Evolutionary conservation across 1,139 yeast genomes (phyloP).

Genomic region (Nakaseomyces kungkrabaensis): DNA sequence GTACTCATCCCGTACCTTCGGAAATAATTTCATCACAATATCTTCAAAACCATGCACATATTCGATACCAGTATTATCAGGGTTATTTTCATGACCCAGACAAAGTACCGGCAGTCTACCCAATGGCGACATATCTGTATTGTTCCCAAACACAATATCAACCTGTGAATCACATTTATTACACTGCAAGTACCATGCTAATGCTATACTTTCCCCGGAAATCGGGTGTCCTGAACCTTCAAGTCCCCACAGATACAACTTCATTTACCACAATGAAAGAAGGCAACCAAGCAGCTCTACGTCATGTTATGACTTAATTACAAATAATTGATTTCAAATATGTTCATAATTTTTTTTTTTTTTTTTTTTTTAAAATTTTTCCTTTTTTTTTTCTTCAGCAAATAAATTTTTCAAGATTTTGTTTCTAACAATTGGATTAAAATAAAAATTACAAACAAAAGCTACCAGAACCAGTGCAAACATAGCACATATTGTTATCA

Average conservation of each 20-base stretch:
- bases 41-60: slow-evolving; percentile 40
- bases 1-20: background rate
- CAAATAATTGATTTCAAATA: too few relatives aligned
- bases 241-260: slow-evolving; percentile 20
- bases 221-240: slow-evolving; percentile 19
- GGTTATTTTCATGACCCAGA: slow-evolving; percentile 16
- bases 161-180: slow-evolving; percentile 2
- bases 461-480: too few relatives aligned
- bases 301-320: too few relatives aligned
- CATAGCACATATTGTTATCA: too few relatives aligned
- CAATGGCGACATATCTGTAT: slow-evolving; percentile 43
- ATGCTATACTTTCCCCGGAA: slow-evolving; percentile 26
- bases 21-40: slow-evolving; percentile 35
- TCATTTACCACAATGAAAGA: too few relatives aligned
- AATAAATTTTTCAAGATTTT: too few relatives aligned
- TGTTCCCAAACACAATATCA: slow-evolving; percentile 24
- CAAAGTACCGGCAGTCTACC: slow-evolving; percentile 48
- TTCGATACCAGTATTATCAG: background rate
- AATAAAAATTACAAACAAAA: too few relatives aligned
- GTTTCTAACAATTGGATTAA: too few relatives aligned
- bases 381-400: too few relatives aligned
- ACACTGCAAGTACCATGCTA: slow-evolving; percentile 19
- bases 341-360: too few relatives aligned
- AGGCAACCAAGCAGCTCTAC: too few relatives aligned
- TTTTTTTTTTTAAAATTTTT: too few relatives aligned